Percentiles rank a stretch among this genome's conserved stretches.
Evolutionary conservation across 2,329 filamentous ascomycete species (phyloP).

Genomic region (Aspergillus spinulosporus): DNA sequence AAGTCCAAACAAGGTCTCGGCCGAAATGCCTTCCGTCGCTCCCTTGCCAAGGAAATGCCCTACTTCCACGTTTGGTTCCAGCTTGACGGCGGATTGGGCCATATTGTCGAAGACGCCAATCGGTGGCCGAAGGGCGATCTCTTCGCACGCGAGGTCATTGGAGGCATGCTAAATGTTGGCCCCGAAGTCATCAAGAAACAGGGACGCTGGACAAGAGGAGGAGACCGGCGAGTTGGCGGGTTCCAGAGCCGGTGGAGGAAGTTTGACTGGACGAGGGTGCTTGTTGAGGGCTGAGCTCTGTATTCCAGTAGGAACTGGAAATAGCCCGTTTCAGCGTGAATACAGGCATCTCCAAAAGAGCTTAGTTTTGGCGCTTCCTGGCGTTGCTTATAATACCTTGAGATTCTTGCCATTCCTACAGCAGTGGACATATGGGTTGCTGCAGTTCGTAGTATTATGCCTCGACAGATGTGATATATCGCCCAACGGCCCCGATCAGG

Average conservation of each 20-base stretch:
- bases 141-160: conserved; percentile 88
- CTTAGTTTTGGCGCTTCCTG: no score
- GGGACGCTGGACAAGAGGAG: conserved; percentile 75
- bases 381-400: no score
- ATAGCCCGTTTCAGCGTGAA: not conserved
- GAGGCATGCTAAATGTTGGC: conserved; percentile 84
- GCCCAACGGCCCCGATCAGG: no score
- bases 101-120: conserved; percentile 82
- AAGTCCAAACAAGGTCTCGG: conserved; percentile 65
- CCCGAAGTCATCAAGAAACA: conserved; percentile 86
- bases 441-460: no score
- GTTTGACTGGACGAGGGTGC: conserved; percentile 81
- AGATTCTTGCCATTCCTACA: no score
- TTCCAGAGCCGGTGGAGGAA: conserved; percentile 86
- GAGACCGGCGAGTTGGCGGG: conserved; percentile 65
- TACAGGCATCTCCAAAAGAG: no score
- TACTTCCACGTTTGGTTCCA: conserved; percentile 98
- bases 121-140: conserved; percentile 88
- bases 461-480: no score
- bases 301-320: not conserved
- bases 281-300: conserved; percentile 50
- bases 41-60: conserved; percentile 90
- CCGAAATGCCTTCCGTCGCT: conserved; percentile 76
- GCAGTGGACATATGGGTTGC: no score
- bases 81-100: conserved; percentile 86